Evolutionary conservation across 116 monocot genomes (phyloP).

Genomic region (Posidonia oceanica): DNA sequence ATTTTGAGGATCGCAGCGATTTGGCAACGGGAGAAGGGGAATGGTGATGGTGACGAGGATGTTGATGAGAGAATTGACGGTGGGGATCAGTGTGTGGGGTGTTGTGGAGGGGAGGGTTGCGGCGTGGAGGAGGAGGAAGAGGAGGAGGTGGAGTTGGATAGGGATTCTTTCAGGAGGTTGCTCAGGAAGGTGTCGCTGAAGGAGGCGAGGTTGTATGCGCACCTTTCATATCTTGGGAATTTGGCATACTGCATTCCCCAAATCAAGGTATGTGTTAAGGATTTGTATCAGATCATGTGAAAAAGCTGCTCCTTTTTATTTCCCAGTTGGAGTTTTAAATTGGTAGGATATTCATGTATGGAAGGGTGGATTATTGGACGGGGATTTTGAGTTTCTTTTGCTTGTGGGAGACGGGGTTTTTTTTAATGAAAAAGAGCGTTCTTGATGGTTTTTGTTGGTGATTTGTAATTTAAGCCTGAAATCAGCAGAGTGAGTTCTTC

Average conservation of each 20-base stretch:
- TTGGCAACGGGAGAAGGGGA: conserved; percentile 21
- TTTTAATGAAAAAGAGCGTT: too few species aligned
- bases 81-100: conserved; percentile 13
- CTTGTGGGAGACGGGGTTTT: too few species aligned
- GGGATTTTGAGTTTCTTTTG: too few species aligned
- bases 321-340: too few species aligned
- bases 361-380: too few species aligned
- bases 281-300: neutral
- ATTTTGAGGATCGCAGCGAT: conserved; percentile 48
- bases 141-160: conserved; percentile 33
- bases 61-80: conserved; percentile 8
- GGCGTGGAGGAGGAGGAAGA: conserved; percentile 11
- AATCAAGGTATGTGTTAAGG: conserved; percentile 43
- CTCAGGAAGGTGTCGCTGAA: conserved; percentile 50
- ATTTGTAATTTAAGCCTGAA: too few species aligned
- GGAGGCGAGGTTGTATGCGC: conserved; percentile 49
- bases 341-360: too few species aligned
- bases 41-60: conserved; percentile 12
- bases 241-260: conserved; percentile 58
- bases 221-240: conserved; percentile 51
- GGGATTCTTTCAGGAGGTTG: conserved; percentile 60
- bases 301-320: too few species aligned
- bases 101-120: conserved; percentile 10
- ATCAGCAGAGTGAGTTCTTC: too few species aligned
- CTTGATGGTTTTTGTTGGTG: too few species aligned